phyloP scores from a whole-genome alignment of 768 basidiomycete genomes.

The Russula abietina region DNA sequence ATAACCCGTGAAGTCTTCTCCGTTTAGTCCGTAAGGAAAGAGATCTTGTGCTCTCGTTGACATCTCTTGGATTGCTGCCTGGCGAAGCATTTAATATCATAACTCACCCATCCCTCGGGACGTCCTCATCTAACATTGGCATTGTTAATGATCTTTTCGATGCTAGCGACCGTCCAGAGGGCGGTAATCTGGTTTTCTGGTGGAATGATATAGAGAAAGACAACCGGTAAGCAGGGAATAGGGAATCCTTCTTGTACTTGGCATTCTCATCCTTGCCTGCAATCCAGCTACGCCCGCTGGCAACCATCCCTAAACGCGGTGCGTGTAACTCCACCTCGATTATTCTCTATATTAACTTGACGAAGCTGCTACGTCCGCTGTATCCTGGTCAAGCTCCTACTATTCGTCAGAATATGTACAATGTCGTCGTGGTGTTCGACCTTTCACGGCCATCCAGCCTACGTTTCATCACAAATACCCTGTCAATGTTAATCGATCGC shows the following conservation, averaged over 20 bases:
- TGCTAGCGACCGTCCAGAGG: conserved; percentile 81
- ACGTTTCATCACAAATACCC: conserved; percentile 54
- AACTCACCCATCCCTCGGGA: conserved; percentile 53
- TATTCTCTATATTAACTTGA: conserved; percentile 21
- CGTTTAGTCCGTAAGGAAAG: conserved; percentile 72
- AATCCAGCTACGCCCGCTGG: conserved; percentile 47
- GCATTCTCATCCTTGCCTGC: background rate
- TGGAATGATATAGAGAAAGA: conserved; percentile 93
- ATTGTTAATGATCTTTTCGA: conserved; percentile 77
- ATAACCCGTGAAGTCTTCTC: conserved; percentile 44
- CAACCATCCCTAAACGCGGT: conserved; percentile 47
- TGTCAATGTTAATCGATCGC: conserved; percentile 66
- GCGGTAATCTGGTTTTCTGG: conserved; percentile 67
- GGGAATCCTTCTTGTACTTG: conserved; percentile 6
- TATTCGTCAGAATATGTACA: conserved; percentile 75
- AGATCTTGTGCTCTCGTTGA: conserved; percentile 50
- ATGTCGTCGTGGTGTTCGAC: conserved; percentile 77
- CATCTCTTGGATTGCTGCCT: conserved; percentile 54
- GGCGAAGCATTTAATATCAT: conserved; percentile 67
- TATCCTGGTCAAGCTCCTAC: conserved; percentile 75
- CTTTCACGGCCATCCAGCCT: conserved; percentile 57
- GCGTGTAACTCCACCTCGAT: background rate
- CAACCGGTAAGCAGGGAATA: conserved; percentile 42
- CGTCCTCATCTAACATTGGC: conserved; percentile 43
- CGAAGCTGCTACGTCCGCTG: conserved; percentile 66